These are phyloP conservation scores for Cicer chorassanicum DNA, from an alignment of 306 rosid species.

Conservation along the genomic window DNA sequence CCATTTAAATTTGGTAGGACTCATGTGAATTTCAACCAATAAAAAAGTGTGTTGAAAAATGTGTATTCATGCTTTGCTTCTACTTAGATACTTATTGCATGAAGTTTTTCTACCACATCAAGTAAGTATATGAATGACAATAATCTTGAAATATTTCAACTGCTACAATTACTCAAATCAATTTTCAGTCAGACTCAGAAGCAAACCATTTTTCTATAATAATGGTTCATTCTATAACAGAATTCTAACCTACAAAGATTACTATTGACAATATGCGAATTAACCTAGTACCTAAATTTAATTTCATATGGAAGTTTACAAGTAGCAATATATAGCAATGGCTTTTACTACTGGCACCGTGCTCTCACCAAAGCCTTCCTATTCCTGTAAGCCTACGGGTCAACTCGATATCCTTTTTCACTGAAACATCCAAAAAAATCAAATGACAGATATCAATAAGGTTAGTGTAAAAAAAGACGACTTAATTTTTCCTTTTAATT, in stretches of 20 bases:
- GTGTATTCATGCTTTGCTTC: background rate
- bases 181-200: conserved; percentile 7
- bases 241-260: conserved; percentile 29
- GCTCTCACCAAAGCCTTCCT: conserved; percentile 76
- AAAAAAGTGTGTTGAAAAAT: too few relatives aligned
- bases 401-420: conserved; percentile 92
- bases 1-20: too few relatives aligned
- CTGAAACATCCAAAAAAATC: conserved; percentile 50
- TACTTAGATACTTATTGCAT: background rate
- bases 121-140: conserved; percentile 29
- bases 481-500: background rate
- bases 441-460: conserved; percentile 33
- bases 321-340: conserved; percentile 28
- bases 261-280: conserved; percentile 23
- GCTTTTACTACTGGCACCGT: background rate
- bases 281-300: conserved; percentile 38
- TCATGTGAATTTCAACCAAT: too few relatives aligned
- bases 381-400: conserved; percentile 76
- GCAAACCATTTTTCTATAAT: background rate
- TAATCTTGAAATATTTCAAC: conserved; percentile 17
- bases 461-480: background rate
- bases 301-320: conserved; percentile 40
- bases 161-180: conserved; percentile 22
- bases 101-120: conserved; percentile 8
- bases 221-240: conserved; percentile 30